Percentiles rank a stretch among this genome's conserved stretches.
phyloP scores from a whole-genome alignment of 2,329 filamentous ascomycete species.

The Curvularia lunata region DNA sequence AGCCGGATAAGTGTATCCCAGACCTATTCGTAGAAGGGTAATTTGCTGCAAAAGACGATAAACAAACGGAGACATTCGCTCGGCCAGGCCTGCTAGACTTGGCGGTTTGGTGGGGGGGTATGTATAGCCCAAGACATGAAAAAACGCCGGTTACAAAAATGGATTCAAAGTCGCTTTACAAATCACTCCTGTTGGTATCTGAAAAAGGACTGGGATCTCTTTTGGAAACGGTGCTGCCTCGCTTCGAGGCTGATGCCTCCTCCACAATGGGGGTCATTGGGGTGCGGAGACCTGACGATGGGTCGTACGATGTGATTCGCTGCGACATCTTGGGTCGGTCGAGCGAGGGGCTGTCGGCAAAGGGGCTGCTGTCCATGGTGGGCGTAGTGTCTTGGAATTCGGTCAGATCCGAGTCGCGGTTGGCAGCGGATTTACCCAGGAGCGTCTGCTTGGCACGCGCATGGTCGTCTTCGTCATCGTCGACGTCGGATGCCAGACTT shows the following conservation, averaged over 20 bases:
- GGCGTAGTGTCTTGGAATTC: slow-evolving; percentile 48
- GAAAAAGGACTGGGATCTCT: slow-evolving; percentile 46
- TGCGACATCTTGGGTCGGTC: slow-evolving; percentile 37
- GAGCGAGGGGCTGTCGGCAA: slow-evolving; percentile 40
- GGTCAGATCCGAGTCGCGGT: slow-evolving; percentile 41
- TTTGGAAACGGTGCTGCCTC: slow-evolving; percentile 39
- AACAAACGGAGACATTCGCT: not conserved
- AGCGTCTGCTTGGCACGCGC: slow-evolving; percentile 41
- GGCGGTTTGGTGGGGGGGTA: not conserved
- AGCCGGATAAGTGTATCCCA: not conserved
- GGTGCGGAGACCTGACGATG: slow-evolving; percentile 34
- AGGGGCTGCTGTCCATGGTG: slow-evolving; percentile 38
- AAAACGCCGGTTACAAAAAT: not conserved
- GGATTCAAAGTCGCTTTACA: slow-evolving; percentile 16
- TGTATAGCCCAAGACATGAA: not conserved
- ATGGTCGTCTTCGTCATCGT: slow-evolving; percentile 41
- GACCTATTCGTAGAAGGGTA: slow-evolving; percentile 8
- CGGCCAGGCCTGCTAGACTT: slow-evolving; percentile 5
- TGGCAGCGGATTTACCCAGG: slow-evolving; percentile 29
- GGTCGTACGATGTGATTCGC: slow-evolving; percentile 41
- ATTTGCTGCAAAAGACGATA: not conserved
- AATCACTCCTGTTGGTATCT: slow-evolving; percentile 41
- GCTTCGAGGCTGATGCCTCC: slow-evolving; percentile 51
- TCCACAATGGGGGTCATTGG: slow-evolving; percentile 56
- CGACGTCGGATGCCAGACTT: slow-evolving; percentile 41